These are phyloP conservation scores for Tuber indicum DNA, from an alignment of 495 filamentous ascomycete genomes.

Conservation along the genomic window DNA sequence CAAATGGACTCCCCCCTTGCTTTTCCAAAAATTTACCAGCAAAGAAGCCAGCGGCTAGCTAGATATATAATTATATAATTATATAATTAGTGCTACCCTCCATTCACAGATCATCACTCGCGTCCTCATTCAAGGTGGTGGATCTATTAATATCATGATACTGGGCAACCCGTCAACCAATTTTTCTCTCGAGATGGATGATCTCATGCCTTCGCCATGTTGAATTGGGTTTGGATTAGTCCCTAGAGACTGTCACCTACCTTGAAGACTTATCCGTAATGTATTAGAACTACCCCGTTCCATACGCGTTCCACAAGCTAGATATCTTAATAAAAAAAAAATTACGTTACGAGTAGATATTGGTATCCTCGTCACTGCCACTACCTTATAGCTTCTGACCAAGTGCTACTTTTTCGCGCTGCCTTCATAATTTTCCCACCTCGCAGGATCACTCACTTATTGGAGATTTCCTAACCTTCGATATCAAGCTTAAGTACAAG, in stretches of 20 bases:
- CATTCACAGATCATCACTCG: background rate
- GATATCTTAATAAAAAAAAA: background rate
- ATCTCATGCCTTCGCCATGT: background rate
- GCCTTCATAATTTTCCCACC: background rate
- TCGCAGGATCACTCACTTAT: background rate
- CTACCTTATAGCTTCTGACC: background rate
- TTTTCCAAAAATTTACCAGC: background rate
- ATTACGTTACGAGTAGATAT: too few species aligned
- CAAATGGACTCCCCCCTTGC: background rate
- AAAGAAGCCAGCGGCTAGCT: background rate
- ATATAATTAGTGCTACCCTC: background rate
- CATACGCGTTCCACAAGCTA: background rate
- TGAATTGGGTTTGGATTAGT: background rate
- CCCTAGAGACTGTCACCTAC: background rate
- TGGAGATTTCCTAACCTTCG: background rate
- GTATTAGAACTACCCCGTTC: background rate
- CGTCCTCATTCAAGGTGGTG: background rate
- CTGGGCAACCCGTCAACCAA: background rate
- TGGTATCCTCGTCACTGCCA: background rate
- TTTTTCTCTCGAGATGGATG: background rate
- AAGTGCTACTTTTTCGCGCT: background rate
- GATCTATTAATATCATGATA: background rate
- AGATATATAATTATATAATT: too few species aligned
- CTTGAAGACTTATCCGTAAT: background rate
- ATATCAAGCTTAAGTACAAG: background rate